Conservation (phyloP, 1,284 basidiomycete species). For the Boletus mariae region DNA sequence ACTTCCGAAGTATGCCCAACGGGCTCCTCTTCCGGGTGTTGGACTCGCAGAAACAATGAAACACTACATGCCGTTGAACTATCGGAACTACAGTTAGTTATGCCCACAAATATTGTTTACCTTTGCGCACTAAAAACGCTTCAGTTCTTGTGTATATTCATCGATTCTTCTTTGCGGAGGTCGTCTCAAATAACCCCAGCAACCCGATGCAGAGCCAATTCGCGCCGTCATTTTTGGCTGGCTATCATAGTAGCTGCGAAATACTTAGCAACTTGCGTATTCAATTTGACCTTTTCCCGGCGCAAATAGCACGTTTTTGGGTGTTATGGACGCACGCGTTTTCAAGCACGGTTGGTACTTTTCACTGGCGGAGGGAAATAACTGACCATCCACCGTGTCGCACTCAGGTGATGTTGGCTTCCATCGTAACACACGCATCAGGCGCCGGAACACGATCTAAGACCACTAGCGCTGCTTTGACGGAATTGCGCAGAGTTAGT, state of each 20-base stretch:
- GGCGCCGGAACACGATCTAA: slow-evolving; percentile 50
- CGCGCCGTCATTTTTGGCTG: slow-evolving; percentile 63
- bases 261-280: slow-evolving; percentile 47
- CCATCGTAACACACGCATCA: slow-evolving; percentile 56
- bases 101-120: slow-evolving; percentile 5
- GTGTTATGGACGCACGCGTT: slow-evolving; percentile 68
- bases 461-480: slow-evolving; percentile 60
- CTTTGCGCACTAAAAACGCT: slow-evolving; percentile 2
- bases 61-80: slow-evolving; percentile 64
- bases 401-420: slow-evolving; percentile 62
- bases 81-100: slow-evolving; percentile 57
- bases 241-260: slow-evolving; percentile 59
- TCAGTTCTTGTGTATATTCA: slow-evolving; percentile 63
- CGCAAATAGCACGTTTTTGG: slow-evolving; percentile 62
- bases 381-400: background rate
- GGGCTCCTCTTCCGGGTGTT: slow-evolving; percentile 38
- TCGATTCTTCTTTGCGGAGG: slow-evolving; percentile 65
- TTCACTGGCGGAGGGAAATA: background rate
- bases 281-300: slow-evolving; percentile 54
- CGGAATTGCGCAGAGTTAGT: slow-evolving; percentile 48
- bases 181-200: slow-evolving; percentile 50
- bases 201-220: slow-evolving; percentile 63
- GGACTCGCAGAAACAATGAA: slow-evolving; percentile 55
- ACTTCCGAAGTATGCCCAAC: slow-evolving; percentile 50
- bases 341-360: slow-evolving; percentile 49